phyloP scores from a whole-genome alignment of 495 filamentous ascomycete genomes.

The Umbilicaria muhlenbergii region DNA sequence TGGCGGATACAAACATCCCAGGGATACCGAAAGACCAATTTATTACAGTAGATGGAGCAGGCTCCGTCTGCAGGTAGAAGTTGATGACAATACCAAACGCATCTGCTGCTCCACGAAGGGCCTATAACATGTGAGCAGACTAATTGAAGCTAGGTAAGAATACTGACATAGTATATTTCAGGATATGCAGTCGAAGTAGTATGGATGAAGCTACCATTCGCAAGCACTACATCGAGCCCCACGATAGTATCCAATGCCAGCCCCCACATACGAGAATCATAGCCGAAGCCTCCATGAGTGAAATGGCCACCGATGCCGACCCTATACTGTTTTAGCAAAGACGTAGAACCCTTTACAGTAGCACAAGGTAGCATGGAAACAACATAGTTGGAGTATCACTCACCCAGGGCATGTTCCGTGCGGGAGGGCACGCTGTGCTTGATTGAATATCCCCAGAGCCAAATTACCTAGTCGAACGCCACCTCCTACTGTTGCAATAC shows the following conservation, averaged over 20 bases:
- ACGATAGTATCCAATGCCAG: slow-evolving; percentile 47
- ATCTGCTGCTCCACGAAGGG: slow-evolving; percentile 38
- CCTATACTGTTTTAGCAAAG: neutral
- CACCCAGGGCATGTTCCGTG: slow-evolving; percentile 45
- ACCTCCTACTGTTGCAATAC: slow-evolving; percentile 47
- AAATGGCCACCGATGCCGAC: slow-evolving; percentile 62
- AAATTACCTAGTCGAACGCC: slow-evolving; percentile 49
- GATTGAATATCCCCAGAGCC: slow-evolving; percentile 36
- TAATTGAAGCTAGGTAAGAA: neutral
- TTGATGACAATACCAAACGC: slow-evolving; percentile 49
- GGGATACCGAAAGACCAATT: slow-evolving; percentile 33
- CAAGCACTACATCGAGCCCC: slow-evolving; percentile 46
- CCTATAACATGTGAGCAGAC: slow-evolving; percentile 14
- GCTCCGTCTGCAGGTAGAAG: slow-evolving; percentile 43
- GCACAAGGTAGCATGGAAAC: slow-evolving; percentile 3
- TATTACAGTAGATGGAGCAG: slow-evolving; percentile 36
- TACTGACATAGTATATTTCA: slow-evolving; percentile 29
- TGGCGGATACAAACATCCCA: slow-evolving; percentile 23
- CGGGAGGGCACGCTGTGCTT: slow-evolving; percentile 47
- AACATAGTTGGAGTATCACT: neutral
- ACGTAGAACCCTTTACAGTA: slow-evolving; percentile 7
- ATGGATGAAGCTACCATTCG: slow-evolving; percentile 33
- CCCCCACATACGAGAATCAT: slow-evolving; percentile 46
- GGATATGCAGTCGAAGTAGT: slow-evolving; percentile 18
- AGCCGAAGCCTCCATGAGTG: slow-evolving; percentile 54